Evolutionary conservation across 176 grass and related monocot genomes (phyloP).

Genomic region (Cenchrus americanus): DNA sequence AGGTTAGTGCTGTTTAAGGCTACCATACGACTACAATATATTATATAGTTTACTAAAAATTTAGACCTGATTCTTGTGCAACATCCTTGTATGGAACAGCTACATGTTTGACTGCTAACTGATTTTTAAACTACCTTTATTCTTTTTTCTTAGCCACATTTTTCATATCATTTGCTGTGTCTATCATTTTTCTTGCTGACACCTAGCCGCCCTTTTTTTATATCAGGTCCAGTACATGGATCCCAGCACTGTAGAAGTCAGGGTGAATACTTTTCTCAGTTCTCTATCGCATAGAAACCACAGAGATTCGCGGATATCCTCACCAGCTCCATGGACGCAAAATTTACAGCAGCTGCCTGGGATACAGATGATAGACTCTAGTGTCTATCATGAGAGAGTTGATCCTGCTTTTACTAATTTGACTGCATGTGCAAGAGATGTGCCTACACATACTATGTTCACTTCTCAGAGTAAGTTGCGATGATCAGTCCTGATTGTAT

Average conservation of each 20-base stretch:
- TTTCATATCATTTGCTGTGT: neutral
- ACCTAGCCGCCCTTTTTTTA: constrained; percentile 2
- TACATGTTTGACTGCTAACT: neutral
- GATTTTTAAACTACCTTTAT: neutral
- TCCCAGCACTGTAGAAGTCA: constrained; percentile 32
- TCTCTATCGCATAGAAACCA: neutral
- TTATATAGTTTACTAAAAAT: neutral
- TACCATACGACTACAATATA: constrained; percentile 20
- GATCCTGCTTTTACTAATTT: constrained; percentile 39
- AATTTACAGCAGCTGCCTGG: constrained; percentile 33
- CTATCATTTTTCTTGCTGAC: constrained; percentile 25
- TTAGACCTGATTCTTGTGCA: neutral
- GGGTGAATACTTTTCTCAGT: constrained; percentile 38
- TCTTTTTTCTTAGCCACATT: neutral
- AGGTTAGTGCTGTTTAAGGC: constrained; percentile 44
- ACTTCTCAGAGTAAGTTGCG: constrained; percentile 60
- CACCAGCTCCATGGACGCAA: constrained; percentile 10
- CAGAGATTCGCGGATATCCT: constrained; percentile 16
- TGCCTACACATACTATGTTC: constrained; percentile 18
- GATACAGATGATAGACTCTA: constrained; percentile 25
- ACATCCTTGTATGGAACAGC: neutral
- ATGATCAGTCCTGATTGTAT: constrained; percentile 3
- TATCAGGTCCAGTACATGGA: constrained; percentile 50
- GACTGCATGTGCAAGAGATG: constrained; percentile 15
- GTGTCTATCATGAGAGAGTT: constrained; percentile 21